Percentiles rank a stretch among this genome's conserved stretches.
Evolutionary conservation across 2,329 filamentous ascomycete genomes (phyloP).

Genomic region (Metarhizium brunneum): DNA sequence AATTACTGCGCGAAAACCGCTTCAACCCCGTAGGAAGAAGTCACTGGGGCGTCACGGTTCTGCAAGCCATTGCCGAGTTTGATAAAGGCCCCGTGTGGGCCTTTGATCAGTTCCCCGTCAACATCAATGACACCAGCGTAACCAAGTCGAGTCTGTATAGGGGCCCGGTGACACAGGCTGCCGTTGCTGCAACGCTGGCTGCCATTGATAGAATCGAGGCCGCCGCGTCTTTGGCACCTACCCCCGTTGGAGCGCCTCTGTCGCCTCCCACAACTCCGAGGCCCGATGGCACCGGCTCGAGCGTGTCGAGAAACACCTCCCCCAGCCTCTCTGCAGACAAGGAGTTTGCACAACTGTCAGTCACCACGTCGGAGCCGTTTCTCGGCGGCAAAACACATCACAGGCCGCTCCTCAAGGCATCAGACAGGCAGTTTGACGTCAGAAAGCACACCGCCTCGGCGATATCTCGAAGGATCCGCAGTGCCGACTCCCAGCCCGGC

Average conservation of each 20-base stretch:
- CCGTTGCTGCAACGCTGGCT: constrained; percentile 24
- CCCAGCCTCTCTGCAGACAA: constrained; percentile 16
- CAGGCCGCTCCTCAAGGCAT: constrained; percentile 28
- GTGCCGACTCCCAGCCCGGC: constrained; percentile 31
- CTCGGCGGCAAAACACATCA: constrained; percentile 26
- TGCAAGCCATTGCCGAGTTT: constrained; percentile 29
- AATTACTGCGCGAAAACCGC: constrained; percentile 17
- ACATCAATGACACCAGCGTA: constrained; percentile 28
- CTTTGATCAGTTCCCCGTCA: constrained; percentile 30
- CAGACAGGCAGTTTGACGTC: constrained; percentile 27
- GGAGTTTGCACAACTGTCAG: constrained; percentile 19
- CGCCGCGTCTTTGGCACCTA: constrained; percentile 10
- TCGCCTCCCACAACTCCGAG: constrained; percentile 5
- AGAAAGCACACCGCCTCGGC: constrained; percentile 22
- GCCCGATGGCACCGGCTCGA: background rate
- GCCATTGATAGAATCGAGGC: constrained; percentile 26
- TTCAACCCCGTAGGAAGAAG: constrained; percentile 21
- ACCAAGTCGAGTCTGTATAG: constrained; percentile 32
- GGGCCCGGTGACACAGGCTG: constrained; percentile 27
- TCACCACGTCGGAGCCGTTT: constrained; percentile 24
- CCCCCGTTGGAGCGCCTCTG: background rate
- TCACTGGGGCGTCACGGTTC: constrained; percentile 31
- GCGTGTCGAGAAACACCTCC: constrained; percentile 4
- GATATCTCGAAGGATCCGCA: constrained; percentile 32
- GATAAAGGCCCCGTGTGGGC: constrained; percentile 35